Percentiles rank a stretch among this genome's conserved stretches.
These are phyloP conservation scores for Panus rudis DNA, from an alignment of 768 basidiomycete genomes.

Conservation along the genomic window DNA sequence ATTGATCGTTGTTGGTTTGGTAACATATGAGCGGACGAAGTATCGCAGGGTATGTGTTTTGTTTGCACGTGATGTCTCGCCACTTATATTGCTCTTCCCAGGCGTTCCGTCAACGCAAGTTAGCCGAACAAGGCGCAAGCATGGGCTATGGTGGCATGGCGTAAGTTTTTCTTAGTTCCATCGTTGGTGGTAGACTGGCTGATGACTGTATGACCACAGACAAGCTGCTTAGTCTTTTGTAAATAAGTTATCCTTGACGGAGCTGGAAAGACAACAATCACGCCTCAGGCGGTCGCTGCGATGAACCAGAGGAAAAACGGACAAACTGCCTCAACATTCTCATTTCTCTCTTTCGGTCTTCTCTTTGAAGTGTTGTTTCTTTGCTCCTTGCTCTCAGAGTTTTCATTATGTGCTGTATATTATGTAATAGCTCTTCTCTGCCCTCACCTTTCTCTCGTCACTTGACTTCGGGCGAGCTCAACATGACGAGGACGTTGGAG, in stretches of 20 bases:
- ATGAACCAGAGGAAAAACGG: too few relatives aligned
- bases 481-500: too few relatives aligned
- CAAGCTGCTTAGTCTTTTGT: slow-evolving; percentile 7
- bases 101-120: slow-evolving; percentile 70
- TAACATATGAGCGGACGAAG: slow-evolving; percentile 82
- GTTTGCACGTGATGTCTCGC: not conserved
- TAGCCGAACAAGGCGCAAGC: slow-evolving; percentile 52
- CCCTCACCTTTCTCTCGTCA: too few relatives aligned
- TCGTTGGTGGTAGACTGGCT: not conserved
- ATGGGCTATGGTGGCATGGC: slow-evolving; percentile 58
- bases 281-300: too few relatives aligned
- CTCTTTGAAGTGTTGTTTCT: too few relatives aligned
- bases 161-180: slow-evolving; percentile 13
- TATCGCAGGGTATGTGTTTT: slow-evolving; percentile 64
- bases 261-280: too few relatives aligned
- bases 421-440: too few relatives aligned
- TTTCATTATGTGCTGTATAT: too few relatives aligned
- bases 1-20: slow-evolving; percentile 72
- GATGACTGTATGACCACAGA: slow-evolving; percentile 3
- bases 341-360: too few relatives aligned
- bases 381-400: too few relatives aligned
- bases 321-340: too few relatives aligned
- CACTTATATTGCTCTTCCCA: slow-evolving; percentile 22
- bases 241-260: slow-evolving; percentile 7
- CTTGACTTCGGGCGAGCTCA: too few relatives aligned